Evolutionary conservation across 352 stramenopile genomes (phyloP), one percentile per base, ranked within the genome.

Genomic region (Globisporangium rhizosaccharum): DNA sequence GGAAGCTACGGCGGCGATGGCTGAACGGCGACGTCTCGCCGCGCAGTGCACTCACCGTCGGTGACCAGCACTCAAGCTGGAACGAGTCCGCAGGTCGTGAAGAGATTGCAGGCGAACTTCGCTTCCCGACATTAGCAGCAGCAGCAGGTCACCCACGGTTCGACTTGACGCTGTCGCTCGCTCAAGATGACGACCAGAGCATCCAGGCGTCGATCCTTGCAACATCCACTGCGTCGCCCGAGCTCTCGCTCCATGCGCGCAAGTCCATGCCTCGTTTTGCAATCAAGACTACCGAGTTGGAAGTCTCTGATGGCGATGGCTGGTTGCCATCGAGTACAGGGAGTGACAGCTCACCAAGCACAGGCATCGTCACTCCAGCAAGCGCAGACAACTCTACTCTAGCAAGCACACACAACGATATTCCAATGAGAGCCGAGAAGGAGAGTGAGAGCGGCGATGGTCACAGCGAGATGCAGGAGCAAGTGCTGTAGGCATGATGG

Each of bases 181-280:
- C 11, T 3, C 12, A 49, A 20, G 17, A 49, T 18, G n/a, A 25
- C 18, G 44, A 25, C 5, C n/a, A 25, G 18, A 14, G 10, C 8
- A 53, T 66, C 30, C 55, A 62, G 33, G 61, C 28, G 17, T 65
- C 51, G 25, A 65, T 65, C 26, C 48, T 60, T 12, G 59, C 53
- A 14, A 65, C 59, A 2, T 60, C 53, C 6, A 30, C 59, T 23
- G 46, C 53, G 15, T 65, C 59, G 1, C 59, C 59, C 0, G 52
- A 65, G 11, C 46, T 59, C 1, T 51, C 59, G 9, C 44, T 51
- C 17, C 26, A 20, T 0, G 25, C 58, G 17, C 59, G 45, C 44
- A 59, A 59, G 42, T 45, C 51, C 1, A 48, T 54, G 51, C 25
- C 51, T 36, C 51, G 26, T 17, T 55, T 50, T 9, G 50, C 59